Conservation (phyloP, 2,329 filamentous ascomycete genomes). For the Aspergillus cejpii region DNA sequence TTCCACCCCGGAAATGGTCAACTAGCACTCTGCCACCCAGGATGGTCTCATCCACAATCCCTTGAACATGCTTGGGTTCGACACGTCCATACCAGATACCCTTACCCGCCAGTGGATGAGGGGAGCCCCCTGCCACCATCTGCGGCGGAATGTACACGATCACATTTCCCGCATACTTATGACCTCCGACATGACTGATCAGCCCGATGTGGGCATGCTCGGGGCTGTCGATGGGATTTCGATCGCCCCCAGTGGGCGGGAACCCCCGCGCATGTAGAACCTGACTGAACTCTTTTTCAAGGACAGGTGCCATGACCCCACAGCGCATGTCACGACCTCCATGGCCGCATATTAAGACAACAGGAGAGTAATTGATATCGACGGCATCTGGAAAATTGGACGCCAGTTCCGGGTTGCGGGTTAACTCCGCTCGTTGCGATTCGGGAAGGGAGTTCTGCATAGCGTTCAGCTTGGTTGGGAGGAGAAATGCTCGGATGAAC, state of each 20-base stretch:
- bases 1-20: constrained; percentile 76
- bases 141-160: constrained; percentile 63
- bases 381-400: constrained; percentile 52
- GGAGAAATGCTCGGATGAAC: constrained; percentile 42
- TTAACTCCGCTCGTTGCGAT: constrained; percentile 26
- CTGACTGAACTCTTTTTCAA: constrained; percentile 62
- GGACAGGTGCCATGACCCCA: constrained; percentile 67
- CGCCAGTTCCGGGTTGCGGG: constrained; percentile 47
- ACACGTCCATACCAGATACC: constrained; percentile 81
- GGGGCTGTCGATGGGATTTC: constrained; percentile 22
- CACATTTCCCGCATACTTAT: constrained; percentile 92
- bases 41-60: constrained; percentile 78
- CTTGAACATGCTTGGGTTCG: constrained; percentile 78
- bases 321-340: constrained; percentile 74
- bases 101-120: constrained; percentile 36
- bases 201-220: constrained; percentile 37
- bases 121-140: constrained; percentile 21
- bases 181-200: constrained; percentile 82
- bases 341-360: constrained; percentile 80
- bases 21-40: constrained; percentile 79
- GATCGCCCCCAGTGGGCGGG: constrained; percentile 15
- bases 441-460: constrained; percentile 31
- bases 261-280: constrained; percentile 30
- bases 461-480: constrained; percentile 30
- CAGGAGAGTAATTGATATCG: constrained; percentile 53